Evolutionary conservation across 2,329 filamentous ascomycete species (phyloP).

Genomic region (Trichoderma endophyticum): DNA sequence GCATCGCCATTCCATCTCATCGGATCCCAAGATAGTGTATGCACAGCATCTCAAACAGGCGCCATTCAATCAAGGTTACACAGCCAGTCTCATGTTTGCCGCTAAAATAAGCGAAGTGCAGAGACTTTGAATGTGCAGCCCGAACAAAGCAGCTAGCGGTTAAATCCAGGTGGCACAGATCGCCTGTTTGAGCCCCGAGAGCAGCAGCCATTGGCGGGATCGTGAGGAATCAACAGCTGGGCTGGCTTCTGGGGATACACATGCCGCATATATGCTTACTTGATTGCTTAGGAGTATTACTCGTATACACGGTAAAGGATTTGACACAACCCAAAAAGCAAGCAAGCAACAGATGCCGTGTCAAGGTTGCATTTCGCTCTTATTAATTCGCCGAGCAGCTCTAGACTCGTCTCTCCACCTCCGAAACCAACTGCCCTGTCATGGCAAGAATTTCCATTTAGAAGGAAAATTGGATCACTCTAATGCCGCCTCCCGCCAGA

Average conservation of each 20-base stretch:
- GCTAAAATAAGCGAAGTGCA: constrained; percentile 3
- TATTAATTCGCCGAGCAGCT: neutral
- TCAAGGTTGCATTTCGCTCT: neutral
- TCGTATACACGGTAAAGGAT: neutral
- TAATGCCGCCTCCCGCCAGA: constrained; percentile 13
- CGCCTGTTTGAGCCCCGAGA: neutral
- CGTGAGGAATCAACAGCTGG: neutral
- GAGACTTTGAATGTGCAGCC: neutral
- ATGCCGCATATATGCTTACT: neutral
- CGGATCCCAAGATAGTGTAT: neutral
- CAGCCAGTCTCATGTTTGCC: neutral
- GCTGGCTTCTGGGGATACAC: neutral
- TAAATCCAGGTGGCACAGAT: neutral
- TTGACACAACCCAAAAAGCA: neutral
- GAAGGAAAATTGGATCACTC: neutral
- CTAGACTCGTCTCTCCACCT: neutral
- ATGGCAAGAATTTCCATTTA: neutral
- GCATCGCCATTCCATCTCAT: neutral
- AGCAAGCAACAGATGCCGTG: neutral
- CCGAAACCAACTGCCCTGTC: neutral
- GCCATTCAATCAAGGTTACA: neutral
- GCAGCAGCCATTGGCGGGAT: neutral
- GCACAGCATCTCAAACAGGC: neutral
- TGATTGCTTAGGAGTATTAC: neutral
- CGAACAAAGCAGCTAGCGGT: neutral